Percentiles rank a stretch among this genome's conserved stretches.
Conservation (phyloP, 495 filamentous ascomycete species). For the Neurospora africana region DNA sequence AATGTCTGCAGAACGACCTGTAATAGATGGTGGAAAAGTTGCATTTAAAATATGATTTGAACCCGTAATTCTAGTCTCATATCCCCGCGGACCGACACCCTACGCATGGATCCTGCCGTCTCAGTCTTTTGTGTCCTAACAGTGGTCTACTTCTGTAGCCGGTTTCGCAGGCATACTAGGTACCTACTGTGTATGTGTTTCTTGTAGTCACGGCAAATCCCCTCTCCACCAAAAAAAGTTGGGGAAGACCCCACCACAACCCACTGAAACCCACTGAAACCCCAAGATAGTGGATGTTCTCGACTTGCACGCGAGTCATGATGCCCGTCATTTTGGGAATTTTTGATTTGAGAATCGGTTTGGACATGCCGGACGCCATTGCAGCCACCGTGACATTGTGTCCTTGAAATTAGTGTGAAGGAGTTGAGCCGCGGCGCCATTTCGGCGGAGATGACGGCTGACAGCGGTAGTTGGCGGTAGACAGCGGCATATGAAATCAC, state of each 20-base stretch:
- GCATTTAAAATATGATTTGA: no score
- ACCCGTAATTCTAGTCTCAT: no score
- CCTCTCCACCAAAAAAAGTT: neutral
- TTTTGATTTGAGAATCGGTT: neutral
- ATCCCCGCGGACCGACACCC: no score
- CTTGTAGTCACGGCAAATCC: neutral
- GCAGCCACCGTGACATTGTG: no score
- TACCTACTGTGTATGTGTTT: no score
- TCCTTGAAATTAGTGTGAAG: no score
- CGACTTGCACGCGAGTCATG: neutral
- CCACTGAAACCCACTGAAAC: neutral
- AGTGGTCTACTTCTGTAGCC: no score
- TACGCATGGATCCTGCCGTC: no score
- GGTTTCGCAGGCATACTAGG: no score
- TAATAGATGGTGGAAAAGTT: no score
- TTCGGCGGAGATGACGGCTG: neutral
- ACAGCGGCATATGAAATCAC: neutral
- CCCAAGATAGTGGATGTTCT: neutral
- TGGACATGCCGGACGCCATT: neutral
- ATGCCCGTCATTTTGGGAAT: neutral
- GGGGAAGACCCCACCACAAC: neutral
- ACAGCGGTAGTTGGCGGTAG: neutral
- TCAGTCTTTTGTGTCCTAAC: no score
- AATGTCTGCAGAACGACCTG: neutral
- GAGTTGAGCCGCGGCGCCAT: neutral